Base-by-base conservation (phyloP, 2,329 filamentous ascomycete species). In the Epichloe gansuensis region DNA sequence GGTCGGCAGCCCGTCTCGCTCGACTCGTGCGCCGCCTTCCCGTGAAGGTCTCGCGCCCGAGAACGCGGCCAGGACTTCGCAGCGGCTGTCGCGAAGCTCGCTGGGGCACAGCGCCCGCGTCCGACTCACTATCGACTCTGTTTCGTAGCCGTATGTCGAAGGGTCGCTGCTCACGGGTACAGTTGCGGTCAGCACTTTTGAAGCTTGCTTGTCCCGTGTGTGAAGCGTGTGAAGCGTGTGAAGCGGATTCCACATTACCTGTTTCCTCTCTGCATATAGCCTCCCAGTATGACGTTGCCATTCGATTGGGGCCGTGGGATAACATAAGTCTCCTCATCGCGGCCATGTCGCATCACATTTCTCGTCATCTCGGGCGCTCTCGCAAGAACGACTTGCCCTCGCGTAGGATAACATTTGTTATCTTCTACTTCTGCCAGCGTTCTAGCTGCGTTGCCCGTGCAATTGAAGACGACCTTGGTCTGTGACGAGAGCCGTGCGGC, bases 21-120 rank as follows among this genome's bases (percentile, higher is more conserved):
- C 73, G 17, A 75, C 68, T 2, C 72, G 68, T 39, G 65, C 67
- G 38, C 70, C 66, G 12, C 74, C 74, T 46, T 66, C 60, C 2
- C 67, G 64, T 1, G 66, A 70, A 1, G 66, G 67, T 11, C 67
- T 56, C 8, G 66, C 57, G 4, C 67, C 66, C 0, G 66, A 57
- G 21, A 66, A 60, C 0, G 56, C 64, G 1, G 64, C 64, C 2
- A 71, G 57, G 3, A 71, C 50, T 47, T 69, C 63, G 0, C 59
- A 60, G 0, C 51, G 49, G 3, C 44, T 31, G 21, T 58, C 52
- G 11, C 57, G 27, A n/a, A 72, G 54, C 40, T 65, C 62, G 2
- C 58, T 4, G 9, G 31, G 52, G 11, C 66, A 63, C 3, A 71
- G 60, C 2, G 54, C 60, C 9, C 53, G 61, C 0, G 66, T 68